A percentile compares a stretch with the other conserved stretches of the same genome.
These are phyloP conservation scores for Thraustotheca clavata DNA, from an alignment of 352 stramenopile species.

Conservation along the genomic window DNA sequence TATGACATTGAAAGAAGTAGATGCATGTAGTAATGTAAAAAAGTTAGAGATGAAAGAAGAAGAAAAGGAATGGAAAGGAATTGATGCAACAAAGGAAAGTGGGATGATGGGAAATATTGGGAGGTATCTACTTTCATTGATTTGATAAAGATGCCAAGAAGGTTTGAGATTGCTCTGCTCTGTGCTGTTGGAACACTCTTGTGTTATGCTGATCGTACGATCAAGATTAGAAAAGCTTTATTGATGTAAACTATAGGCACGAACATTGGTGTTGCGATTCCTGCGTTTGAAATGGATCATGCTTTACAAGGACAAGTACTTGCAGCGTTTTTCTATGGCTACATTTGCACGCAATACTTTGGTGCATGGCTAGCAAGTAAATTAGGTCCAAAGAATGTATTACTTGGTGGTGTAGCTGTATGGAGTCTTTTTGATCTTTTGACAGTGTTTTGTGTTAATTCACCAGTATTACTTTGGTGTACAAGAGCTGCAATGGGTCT, in stretches of 20 bases:
- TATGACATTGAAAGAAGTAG: too few relatives aligned
- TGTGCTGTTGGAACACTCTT: constrained; percentile 72
- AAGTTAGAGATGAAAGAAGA: too few relatives aligned
- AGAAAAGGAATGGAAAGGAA: too few relatives aligned
- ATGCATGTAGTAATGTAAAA: too few relatives aligned
- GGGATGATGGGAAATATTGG: too few relatives aligned
- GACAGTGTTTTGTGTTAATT: constrained; percentile 53
- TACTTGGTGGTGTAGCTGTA: constrained; percentile 64
- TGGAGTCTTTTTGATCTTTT: constrained; percentile 82
- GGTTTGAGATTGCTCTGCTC: constrained; percentile 63
- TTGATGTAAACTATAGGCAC: constrained; percentile 35
- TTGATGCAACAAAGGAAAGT: too few relatives aligned
- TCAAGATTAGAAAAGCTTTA: constrained; percentile 16
- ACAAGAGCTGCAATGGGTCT: constrained; percentile 73
- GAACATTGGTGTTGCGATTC: constrained; percentile 81
- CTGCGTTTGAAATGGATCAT: constrained; percentile 64
- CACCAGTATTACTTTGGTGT: constrained; percentile 59
- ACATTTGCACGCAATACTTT: constrained; percentile 78
- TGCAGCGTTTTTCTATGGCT: constrained; percentile 83
- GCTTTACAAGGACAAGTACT: constrained; percentile 71
- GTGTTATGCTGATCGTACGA: constrained; percentile 77
- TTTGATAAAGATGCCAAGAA: constrained; percentile 19
- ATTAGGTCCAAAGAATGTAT: constrained; percentile 61
- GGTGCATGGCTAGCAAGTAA: constrained; percentile 64
- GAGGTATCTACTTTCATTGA: too few relatives aligned